Conservation (phyloP, 2,329 filamentous ascomycete species). For the Stagonosporopsis chrysanthemi region DNA sequence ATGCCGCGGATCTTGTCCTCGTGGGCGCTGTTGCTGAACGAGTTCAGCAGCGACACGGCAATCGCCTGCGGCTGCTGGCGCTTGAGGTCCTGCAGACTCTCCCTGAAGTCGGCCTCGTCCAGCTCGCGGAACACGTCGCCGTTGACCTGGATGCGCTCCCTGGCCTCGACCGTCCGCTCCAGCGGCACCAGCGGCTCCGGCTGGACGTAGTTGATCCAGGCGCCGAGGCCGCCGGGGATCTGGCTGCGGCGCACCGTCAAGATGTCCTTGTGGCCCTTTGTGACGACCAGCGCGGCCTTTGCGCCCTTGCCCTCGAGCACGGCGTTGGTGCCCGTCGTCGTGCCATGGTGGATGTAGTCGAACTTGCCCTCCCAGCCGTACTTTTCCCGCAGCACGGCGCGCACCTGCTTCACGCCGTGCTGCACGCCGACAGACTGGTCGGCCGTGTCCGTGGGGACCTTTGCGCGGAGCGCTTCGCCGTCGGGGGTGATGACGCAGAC, state of each 20-base stretch:
- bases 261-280: conserved; percentile 59
- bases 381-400: conserved; percentile 48
- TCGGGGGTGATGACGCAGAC: conserved; percentile 57
- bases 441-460: conserved; percentile 55
- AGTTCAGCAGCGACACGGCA: conserved; percentile 58
- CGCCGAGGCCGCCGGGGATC: conserved; percentile 60
- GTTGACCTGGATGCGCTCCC: conserved; percentile 54
- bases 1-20: conserved; percentile 51
- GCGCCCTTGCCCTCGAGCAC: conserved; percentile 60
- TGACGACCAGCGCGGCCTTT: conserved; percentile 57
- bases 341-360: conserved; percentile 60
- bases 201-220: conserved; percentile 59
- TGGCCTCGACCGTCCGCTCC: conserved; percentile 57
- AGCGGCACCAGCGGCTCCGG: conserved; percentile 59
- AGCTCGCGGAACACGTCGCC: conserved; percentile 53
- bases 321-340: conserved; percentile 59
- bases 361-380: conserved; percentile 56
- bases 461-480: conserved; percentile 55
- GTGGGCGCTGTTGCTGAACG: conserved; percentile 55
- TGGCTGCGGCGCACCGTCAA: conserved; percentile 57
- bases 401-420: conserved; percentile 55
- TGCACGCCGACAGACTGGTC: conserved; percentile 59
- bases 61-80: conserved; percentile 55
- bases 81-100: conserved; percentile 50
- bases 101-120: conserved; percentile 50